Base-by-base conservation (phyloP, 768 basidiomycete genomes). In the Nevesoporus exiguus region DNA sequence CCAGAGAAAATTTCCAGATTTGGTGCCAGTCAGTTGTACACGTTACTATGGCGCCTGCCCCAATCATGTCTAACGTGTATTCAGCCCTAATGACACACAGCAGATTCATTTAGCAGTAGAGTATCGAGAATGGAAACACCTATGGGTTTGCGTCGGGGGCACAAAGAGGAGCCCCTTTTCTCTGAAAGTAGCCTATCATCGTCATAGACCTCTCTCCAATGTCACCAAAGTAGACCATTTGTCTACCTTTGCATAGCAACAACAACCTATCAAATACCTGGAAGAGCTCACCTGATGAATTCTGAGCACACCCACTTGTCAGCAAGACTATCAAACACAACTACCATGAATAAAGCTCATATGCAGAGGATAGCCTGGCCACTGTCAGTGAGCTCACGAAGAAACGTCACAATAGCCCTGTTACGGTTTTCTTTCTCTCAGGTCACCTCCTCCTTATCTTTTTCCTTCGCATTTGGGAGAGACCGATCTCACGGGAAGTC, bases 161-260 rank as follows among this genome's bases (percentile, higher is more conserved):
- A 44, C 66, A 67, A 17, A 3, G 31, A 40, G 5, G 31, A 40
- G 66, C 68, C 5, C 63, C 66, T 15, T 67, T 59, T 30, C 48
- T 53, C 37, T 67, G 42, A 24, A 68, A 68, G 29, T 68, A 70
- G 6, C 50, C 43, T 25, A 65, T 57, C 48, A 68, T 40, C 2
- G 49, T 57, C 34, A 40, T 56, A 1, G 68, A 70, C 47, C 22
- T 52, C 52, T 65, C 56, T 2, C 66, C 63, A 4, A 70, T 57
- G 33, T 71, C 70, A 9, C 87, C 86, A 58, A 86, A 87, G 70
- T 87, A 90, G 8, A 85, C 85, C 3, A 77, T 85, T 60, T 86
- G 71, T 45, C 82, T 83, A n/a, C 82, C 81, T 24, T 73, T 70
- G 22, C 76, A 74, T 7, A 83, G 71, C n/a, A 80, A 68, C 9